phyloP scores from a whole-genome alignment of 441 rosid species.

The Aquilaria agallochum region DNA sequence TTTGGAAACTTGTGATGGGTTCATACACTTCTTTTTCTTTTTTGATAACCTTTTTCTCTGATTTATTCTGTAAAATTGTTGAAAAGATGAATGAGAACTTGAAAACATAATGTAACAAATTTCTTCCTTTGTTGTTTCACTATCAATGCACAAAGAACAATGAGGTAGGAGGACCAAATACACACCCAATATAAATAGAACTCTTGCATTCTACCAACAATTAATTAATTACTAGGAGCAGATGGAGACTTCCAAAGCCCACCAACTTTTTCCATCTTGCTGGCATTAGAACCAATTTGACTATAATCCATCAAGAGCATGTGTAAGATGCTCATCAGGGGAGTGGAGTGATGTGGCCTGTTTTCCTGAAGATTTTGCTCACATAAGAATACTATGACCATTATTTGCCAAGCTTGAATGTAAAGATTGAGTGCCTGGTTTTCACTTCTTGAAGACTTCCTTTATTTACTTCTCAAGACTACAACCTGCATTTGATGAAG shows the following conservation, averaged over 20 bases:
- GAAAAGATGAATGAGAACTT: background rate
- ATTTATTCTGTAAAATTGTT: too few relatives aligned
- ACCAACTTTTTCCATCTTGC: conserved; percentile 1
- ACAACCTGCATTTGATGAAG: conserved; percentile 34
- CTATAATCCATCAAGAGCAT: conserved; percentile 29
- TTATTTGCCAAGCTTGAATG: conserved; percentile 44
- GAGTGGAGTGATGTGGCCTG: conserved; percentile 35
- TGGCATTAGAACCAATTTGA: background rate
- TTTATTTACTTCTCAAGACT: conserved; percentile 57
- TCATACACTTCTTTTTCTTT: too few relatives aligned
- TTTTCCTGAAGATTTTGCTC: conserved; percentile 9
- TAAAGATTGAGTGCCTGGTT: conserved; percentile 22
- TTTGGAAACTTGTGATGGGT: too few relatives aligned
- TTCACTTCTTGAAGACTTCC: conserved; percentile 42
- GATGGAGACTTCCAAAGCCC: conserved; percentile 2
- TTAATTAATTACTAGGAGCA: conserved; percentile 6
- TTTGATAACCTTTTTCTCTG: too few relatives aligned
- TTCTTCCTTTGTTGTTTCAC: conserved; percentile 19
- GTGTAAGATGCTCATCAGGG: conserved; percentile 39
- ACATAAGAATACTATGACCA: conserved; percentile 22
- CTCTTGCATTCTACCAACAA: conserved; percentile 19
- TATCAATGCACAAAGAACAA: conserved; percentile 17
- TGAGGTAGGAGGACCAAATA: conserved; percentile 30
- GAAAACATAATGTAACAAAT: conserved; percentile 2
- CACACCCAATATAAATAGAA: conserved; percentile 25